Conservation (phyloP, 257 asterid species). For the Solanum chaucha region DNA sequence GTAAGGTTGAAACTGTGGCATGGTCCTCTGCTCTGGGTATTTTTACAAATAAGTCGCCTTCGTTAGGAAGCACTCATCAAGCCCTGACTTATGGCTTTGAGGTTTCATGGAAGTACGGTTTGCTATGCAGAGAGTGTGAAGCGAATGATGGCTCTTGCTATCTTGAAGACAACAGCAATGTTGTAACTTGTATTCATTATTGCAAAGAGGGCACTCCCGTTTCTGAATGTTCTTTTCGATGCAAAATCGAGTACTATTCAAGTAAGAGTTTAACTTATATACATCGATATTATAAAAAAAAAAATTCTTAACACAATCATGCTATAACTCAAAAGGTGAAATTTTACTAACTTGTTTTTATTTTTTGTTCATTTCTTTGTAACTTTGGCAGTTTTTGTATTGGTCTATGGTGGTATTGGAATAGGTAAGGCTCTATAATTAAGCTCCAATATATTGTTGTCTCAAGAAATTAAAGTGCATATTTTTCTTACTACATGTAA, state of each 20-base stretch:
- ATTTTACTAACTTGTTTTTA: background rate
- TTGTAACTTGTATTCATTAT: constrained; percentile 8
- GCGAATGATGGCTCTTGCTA: constrained; percentile 10
- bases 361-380: background rate
- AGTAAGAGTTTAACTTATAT: background rate
- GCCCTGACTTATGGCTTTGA: too few relatives aligned
- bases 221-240: background rate
- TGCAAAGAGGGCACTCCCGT: background rate
- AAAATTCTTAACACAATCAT: too few relatives aligned
- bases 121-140: constrained; percentile 9
- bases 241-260: background rate
- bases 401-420: background rate
- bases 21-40: background rate
- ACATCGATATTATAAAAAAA: background rate
- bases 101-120: too few relatives aligned
- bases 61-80: too few relatives aligned
- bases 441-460: background rate
- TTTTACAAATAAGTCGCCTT: too few relatives aligned
- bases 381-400: background rate
- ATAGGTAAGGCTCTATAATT: background rate
- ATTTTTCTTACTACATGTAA: background rate
- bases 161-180: background rate
- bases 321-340: too few relatives aligned
- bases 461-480: background rate
- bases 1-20: constrained; percentile 21